Base-by-base conservation (phyloP, 2,329 filamentous ascomycete genomes). In the Aurifilum marmelostoma region DNA sequence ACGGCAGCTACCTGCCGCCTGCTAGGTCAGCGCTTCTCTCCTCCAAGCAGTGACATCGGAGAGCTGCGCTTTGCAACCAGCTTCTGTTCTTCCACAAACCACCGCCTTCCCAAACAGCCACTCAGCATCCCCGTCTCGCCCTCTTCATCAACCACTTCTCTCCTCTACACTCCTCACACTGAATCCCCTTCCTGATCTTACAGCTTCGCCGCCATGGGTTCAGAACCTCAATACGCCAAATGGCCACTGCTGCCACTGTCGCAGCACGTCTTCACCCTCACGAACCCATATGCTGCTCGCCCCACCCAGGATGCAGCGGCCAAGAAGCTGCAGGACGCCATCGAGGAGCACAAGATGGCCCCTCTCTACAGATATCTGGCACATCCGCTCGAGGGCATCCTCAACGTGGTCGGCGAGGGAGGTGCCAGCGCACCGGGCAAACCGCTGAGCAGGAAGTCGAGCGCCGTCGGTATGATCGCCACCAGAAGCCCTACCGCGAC, bases 261-360 rank as follows among this genome's bases (percentile, higher is more conserved):
- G 72, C 92, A 96, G 84, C 89, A 94, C 79, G 92, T 96, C 81
- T 96, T 96, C 84, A 91, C 91, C 77, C 87, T 96, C 83, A 93
- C 92, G 78, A 94, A 94, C 80, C 88, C 91, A 74, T 91, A 92
- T 74, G 88, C 92, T 75, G 82, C 89, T 70, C 86, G 87, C 77
- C 73, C 83, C 69, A 81, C 86, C 69, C 92, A 94, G 81, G 89
- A 94, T 80, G 81, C 87, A 67, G 89, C 92, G 52, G 85, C 90
- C 73, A 92, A 92, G 81, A 85, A 85, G 71, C 85, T 97, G 69
- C 91, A 94, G 84, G 90, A 94, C 87, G 92, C 91, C 80, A 95
- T 97, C 80, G 83, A 84, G 75, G 88, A 93, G 81, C 87, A 95
- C 80, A 92, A 94, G 83, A 96, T 96, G 91, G 92, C 92, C 24